phyloP scores from a whole-genome alignment of 331 rosid species.

The Cydonia oblonga region DNA sequence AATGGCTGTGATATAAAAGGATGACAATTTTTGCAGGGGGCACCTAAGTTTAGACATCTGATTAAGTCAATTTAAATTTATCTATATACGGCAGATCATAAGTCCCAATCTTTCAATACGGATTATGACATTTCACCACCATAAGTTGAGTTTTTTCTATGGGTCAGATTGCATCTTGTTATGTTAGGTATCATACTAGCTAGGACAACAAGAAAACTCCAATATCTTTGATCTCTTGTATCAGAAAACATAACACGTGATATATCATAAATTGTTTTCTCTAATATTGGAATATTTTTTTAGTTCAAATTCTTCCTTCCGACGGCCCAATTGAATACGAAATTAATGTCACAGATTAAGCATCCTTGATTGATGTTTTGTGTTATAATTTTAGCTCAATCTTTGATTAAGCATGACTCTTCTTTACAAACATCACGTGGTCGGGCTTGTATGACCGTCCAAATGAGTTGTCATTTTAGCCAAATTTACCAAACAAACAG shows the following conservation, averaged over 20 bases:
- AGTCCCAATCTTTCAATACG: background rate
- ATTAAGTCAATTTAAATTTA: background rate
- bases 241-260: no score
- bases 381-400: background rate
- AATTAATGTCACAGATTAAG: no score
- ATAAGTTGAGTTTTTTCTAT: background rate
- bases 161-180: background rate
- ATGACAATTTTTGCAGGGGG: background rate
- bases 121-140: background rate
- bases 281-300: no score
- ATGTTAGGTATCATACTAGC: no score
- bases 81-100: background rate
- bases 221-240: no score
- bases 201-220: background rate
- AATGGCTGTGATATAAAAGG: background rate
- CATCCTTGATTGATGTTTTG: background rate
- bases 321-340: background rate
- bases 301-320: background rate
- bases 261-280: no score
- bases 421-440: no score
- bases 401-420: no score
- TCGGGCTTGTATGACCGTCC: background rate
- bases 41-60: background rate
- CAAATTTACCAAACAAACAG: no score
- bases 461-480: no score